Evolutionary conservation across 1,284 basidiomycete genomes (phyloP), one percentile per base, ranked within the genome.

Genomic region (Cutaneotrichosporon curvatum): DNA sequence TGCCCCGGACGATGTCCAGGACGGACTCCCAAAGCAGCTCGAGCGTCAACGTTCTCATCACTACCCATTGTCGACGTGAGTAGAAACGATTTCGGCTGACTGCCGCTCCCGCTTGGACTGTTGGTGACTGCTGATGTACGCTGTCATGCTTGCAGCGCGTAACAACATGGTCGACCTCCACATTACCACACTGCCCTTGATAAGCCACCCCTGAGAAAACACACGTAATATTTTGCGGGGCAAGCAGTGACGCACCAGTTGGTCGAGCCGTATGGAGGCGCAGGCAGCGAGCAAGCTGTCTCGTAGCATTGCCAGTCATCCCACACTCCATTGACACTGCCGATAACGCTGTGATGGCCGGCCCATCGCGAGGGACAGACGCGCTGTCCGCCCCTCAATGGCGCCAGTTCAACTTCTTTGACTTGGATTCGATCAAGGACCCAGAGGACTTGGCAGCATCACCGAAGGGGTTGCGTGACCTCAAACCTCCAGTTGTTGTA

Each of bases 391-490:
- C 62, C 12, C 62, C 63, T 4, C 65, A 67, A 56, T 87, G 84
- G 80, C 78, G 84, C 33, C 85, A 88, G 63, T 91, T 91, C 73
- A 77, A 52, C 36, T 74, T 74, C 65, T 74, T 73, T 52, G 66
- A 70, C 45, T 43, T 62, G 11, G 77, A 80, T 3, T 77, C 79
- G 6, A 81, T 92, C 54, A 88, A 82, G 67, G 89, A 90, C 63
- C 73, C 78, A 1, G 82, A 90, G 58, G 87, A 92, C 63, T 73
- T 85, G 7, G 78, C 79, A 0, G 81, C 77, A 47, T 73, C 82
- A 2, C 88, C 88, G 0, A 80, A 85, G 47, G 75, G 86, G 20
- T 82, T 92, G 75, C 83, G 62, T 55, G 50, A 61, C 16, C 57
- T 67, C 1, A 45, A 48, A 2, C 63, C 59, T 1, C 65, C 67